These are phyloP conservation scores for Pterocarpus santalinus DNA, from an alignment of 306 rosid genomes.

Conservation along the genomic window DNA sequence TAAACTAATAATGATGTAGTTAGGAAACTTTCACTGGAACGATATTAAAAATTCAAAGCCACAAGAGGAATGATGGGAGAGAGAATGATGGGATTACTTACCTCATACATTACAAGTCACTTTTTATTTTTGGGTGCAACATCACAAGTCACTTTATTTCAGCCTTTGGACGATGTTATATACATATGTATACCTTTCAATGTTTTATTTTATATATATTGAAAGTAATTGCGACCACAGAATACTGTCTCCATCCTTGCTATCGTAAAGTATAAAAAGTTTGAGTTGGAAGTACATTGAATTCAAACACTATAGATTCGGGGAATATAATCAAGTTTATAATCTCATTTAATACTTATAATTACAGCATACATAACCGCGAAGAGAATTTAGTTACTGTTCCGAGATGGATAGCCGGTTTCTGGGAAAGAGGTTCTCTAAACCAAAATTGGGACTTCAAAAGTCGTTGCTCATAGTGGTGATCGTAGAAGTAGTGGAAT, in stretches of 20 bases:
- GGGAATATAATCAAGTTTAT: neutral
- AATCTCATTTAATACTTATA: neutral
- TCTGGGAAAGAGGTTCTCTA: no score
- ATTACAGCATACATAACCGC: neutral
- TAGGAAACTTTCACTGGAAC: neutral
- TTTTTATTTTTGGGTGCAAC: neutral
- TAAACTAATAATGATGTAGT: neutral
- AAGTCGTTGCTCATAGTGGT: no score
- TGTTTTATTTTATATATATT: neutral
- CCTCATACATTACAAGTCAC: constrained; percentile 3
- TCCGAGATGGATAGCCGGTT: no score
- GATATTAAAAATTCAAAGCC: constrained; percentile 9
- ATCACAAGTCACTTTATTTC: constrained; percentile 8
- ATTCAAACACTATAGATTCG: neutral
- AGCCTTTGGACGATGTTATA: neutral
- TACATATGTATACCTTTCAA: neutral
- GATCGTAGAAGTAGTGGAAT: no score
- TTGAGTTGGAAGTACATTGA: neutral
- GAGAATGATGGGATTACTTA: neutral
- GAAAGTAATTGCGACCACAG: neutral
- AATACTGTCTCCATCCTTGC: neutral
- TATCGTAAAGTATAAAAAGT: neutral
- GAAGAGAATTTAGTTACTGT: neutral
- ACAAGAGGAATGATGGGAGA: neutral
- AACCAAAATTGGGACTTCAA: no score